These are phyloP conservation scores for Fusarium continuum DNA, from an alignment of 2,329 filamentous ascomycete species.

Conservation along the genomic window DNA sequence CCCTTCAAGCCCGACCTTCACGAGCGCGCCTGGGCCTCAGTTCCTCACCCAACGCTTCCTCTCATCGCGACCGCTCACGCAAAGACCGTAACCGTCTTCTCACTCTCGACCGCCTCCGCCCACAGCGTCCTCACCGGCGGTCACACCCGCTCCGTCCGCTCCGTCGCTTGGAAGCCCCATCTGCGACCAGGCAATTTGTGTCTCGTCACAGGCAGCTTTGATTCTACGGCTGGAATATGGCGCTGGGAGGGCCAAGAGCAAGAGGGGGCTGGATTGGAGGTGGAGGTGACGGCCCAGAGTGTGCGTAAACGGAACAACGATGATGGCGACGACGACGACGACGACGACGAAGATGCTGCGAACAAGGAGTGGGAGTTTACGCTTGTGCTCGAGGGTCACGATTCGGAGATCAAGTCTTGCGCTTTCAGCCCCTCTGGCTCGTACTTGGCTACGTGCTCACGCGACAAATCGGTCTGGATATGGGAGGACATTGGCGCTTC, in stretches of 20 bases:
- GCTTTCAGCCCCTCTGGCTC: constrained; percentile 78
- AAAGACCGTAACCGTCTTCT: constrained; percentile 90
- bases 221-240: constrained; percentile 90
- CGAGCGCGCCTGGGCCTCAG: constrained; percentile 84
- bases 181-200: constrained; percentile 70
- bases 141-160: constrained; percentile 89
- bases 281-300: constrained; percentile 51
- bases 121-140: constrained; percentile 85
- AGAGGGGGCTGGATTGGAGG: constrained; percentile 50
- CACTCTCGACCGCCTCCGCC: constrained; percentile 79
- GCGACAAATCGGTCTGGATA: constrained; percentile 97
- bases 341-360: constrained; percentile 59
- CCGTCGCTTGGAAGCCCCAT: constrained; percentile 86
- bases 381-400: constrained; percentile 92
- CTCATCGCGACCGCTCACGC: constrained; percentile 89
- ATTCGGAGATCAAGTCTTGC: constrained; percentile 88
- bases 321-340: constrained; percentile 47
- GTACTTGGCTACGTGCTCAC: constrained; percentile 86
- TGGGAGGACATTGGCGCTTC: constrained; percentile 87
- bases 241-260: constrained; percentile 64
- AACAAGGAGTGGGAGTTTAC: constrained; percentile 92
- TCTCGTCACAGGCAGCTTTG: constrained; percentile 92
- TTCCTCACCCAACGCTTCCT: constrained; percentile 86
- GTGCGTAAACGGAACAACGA: constrained; percentile 32
- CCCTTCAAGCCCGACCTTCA: constrained; percentile 66